Evolutionary conservation across 208 protist genomes (phyloP).

Genomic region (Trypanosoma vivax): DNA sequence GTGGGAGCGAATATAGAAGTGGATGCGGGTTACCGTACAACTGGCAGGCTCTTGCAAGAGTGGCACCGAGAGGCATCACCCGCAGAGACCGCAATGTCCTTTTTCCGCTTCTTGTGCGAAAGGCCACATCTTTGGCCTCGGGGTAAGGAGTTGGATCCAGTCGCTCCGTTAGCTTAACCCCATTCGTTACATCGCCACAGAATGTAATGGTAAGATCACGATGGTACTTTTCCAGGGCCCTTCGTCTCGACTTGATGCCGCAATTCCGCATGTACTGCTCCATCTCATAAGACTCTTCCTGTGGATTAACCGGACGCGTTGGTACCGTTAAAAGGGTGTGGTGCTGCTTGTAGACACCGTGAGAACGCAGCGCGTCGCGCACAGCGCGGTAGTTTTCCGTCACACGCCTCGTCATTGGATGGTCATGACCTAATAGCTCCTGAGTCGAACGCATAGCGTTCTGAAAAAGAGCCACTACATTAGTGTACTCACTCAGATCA

Average conservation of each 20-base stretch:
- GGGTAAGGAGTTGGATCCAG: conserved; percentile 61
- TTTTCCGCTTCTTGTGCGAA: conserved; percentile 15
- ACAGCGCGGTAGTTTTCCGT: conserved; percentile 63
- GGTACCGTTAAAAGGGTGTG: conserved; percentile 55
- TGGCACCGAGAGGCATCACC: conserved; percentile 48
- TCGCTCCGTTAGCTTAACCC: conserved; percentile 60
- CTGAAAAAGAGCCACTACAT: conserved; percentile 63
- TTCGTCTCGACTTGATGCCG: conserved; percentile 33
- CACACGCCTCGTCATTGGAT: conserved; percentile 74
- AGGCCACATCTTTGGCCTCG: conserved; percentile 36
- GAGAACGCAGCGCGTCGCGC: conserved; percentile 40
- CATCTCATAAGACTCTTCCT: conserved; percentile 49
- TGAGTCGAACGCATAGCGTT: conserved; percentile 83
- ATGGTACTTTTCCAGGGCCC: conserved; percentile 39
- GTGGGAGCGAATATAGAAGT: conserved; percentile 43
- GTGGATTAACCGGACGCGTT: conserved; percentile 61
- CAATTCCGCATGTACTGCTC: conserved; percentile 25
- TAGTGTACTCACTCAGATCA: conserved; percentile 54
- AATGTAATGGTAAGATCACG: conserved; percentile 82
- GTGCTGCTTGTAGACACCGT: conserved; percentile 73
- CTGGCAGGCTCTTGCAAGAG: conserved; percentile 41
- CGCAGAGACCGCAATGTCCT: conserved; percentile 25
- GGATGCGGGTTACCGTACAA: conserved; percentile 79
- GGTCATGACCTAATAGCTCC: conserved; percentile 62
- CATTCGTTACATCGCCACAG: conserved; percentile 60